Percentiles rank a stretch among this genome's conserved stretches.
Conservation (phyloP, 2,329 filamentous ascomycete genomes). For the Phaeoacremonium minimum region DNA sequence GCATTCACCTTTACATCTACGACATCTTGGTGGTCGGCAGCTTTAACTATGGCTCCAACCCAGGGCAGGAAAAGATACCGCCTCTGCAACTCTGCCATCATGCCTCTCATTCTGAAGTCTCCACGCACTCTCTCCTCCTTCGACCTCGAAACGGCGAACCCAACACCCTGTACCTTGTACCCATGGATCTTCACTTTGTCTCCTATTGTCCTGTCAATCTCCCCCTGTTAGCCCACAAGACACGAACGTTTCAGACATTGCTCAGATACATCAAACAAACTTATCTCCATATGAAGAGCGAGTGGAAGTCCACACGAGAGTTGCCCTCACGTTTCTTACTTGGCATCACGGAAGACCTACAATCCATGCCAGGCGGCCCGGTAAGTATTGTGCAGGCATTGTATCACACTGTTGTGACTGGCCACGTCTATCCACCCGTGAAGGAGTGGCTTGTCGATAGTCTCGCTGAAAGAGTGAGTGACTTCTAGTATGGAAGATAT, state of each 20-base stretch:
- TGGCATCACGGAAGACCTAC: conserved; percentile 71
- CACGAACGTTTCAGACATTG: conserved; percentile 82
- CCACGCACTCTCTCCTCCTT: conserved; percentile 72
- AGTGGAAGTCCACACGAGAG: conserved; percentile 80
- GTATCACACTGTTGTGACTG: conserved; percentile 81
- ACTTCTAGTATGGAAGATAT: background rate
- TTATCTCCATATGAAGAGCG: conserved; percentile 71
- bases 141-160: conserved; percentile 27
- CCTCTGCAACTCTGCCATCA: conserved; percentile 49
- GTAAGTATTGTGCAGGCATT: conserved; percentile 67
- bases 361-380: conserved; percentile 54
- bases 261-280: conserved; percentile 81
- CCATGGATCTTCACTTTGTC: conserved; percentile 80
- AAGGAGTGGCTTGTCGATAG: conserved; percentile 88
- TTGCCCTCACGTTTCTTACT: conserved; percentile 74
- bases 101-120: conserved; percentile 66
- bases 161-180: conserved; percentile 56
- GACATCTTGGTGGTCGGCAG: conserved; percentile 77
- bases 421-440: conserved; percentile 69
- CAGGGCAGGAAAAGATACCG: conserved; percentile 14
- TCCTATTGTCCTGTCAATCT: conserved; percentile 74
- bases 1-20: conserved; percentile 75
- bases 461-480: conserved; percentile 68
- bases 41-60: conserved; percentile 38
- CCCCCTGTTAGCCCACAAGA: conserved; percentile 79